Evolutionary conservation across 306 rosid species (phyloP), one percentile per base, ranked within the genome.

Genomic region (Betula pendula): DNA sequence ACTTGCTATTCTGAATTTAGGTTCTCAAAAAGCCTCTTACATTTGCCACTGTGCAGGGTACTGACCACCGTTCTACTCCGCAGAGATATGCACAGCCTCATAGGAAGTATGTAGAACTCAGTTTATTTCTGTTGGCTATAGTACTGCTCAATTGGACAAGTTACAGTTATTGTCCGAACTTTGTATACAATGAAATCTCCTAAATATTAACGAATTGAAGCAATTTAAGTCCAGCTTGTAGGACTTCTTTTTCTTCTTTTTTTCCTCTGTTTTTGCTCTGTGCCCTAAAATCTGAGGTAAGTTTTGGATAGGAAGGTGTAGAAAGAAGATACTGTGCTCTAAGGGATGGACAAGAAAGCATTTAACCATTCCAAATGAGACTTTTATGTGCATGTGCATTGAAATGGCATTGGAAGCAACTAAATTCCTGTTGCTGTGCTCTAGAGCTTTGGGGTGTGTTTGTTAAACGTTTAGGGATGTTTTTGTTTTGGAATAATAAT

Each of bases 21-120:
- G 8, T 67, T 75, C 73, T 60, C 4, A 16, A 25, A 12, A 52
- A 19, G 42, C 44, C 78, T 81, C 68, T 75, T 77, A 63, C 62
- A 60, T 35, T 75, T 81, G 66, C 62, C 77, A 81, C 79, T 81
- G 70, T 80, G 90, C 96, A 96, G 99, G 79, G 67, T 47, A 70
- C 75, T 44, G 72, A 78, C 75, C 77, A 75, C 53, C 65, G 43
- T 47, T 66, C 77, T 55, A 29, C 71, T 72, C 13, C 78, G 60
- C 85, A 72, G 60, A 83, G 81, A 82, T 81, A 74, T 70, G 79
- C 79, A 80, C 85, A 80, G 81, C 87, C 76, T 73, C 76, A 51
- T 68, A 79, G 72, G 51, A 83, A 51, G 93, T 91, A 87, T 53
- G 93, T 62, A 68, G 53, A 60, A 75, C 73, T 77, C 79, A 38